phyloP scores from a whole-genome alignment of 1,284 basidiomycete genomes.

The Naganishia liquefaciens region DNA sequence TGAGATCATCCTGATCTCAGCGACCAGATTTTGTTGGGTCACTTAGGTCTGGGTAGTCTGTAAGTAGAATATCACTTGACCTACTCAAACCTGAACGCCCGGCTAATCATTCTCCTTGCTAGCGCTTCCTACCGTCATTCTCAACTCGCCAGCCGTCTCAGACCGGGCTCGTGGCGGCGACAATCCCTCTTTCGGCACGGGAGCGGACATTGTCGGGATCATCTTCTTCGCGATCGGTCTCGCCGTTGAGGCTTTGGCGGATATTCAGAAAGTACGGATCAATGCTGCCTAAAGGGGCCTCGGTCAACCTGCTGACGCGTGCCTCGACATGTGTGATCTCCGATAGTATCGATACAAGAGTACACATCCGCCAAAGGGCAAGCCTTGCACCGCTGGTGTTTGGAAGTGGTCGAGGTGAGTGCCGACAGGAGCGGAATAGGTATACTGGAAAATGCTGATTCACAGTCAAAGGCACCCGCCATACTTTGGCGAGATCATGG shows the following conservation, averaged over 20 bases:
- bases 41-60: conserved; percentile 67
- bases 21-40: too few species aligned
- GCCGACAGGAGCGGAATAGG: too few species aligned
- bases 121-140: conserved; percentile 63
- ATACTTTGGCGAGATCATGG: conserved; percentile 73
- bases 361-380: conserved; percentile 60
- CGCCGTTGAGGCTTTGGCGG: conserved; percentile 63
- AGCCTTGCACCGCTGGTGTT: conserved; percentile 61
- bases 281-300: too few species aligned
- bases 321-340: background rate
- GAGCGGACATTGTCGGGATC: conserved; percentile 68
- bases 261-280: conserved; percentile 67
- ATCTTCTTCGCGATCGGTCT: conserved; percentile 68
- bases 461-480: conserved; percentile 60
- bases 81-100: background rate
- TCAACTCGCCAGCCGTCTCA: conserved; percentile 68
- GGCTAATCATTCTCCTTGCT: background rate
- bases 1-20: too few species aligned
- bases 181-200: conserved; percentile 63
- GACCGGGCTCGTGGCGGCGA: conserved; percentile 56
- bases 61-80: conserved; percentile 30
- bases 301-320: background rate
- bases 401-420: conserved; percentile 42
- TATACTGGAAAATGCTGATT: background rate
- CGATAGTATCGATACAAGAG: conserved; percentile 62